phyloP scores from a whole-genome alignment of 2,329 filamentous ascomycete genomes.

The Fusarium piperis region DNA sequence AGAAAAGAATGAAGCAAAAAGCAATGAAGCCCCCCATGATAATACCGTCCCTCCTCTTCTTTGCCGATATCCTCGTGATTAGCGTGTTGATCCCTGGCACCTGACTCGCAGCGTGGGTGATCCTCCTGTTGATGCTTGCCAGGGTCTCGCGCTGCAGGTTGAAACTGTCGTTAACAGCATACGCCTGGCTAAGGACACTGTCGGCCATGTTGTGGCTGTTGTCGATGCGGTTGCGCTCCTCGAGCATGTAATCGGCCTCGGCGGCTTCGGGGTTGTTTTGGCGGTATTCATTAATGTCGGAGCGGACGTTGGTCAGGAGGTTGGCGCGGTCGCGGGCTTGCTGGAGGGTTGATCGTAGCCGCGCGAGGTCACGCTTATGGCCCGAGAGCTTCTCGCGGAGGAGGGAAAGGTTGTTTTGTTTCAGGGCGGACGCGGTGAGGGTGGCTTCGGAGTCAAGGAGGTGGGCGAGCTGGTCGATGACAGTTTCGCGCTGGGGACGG shows the following conservation, averaged over 20 bases:
- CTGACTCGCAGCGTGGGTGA: constrained; percentile 87
- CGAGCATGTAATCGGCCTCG: constrained; percentile 97
- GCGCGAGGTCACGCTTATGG: constrained; percentile 83
- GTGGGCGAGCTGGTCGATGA: constrained; percentile 84
- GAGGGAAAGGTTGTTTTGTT: constrained; percentile 93
- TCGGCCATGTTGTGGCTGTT: constrained; percentile 91
- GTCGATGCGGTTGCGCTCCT: constrained; percentile 86
- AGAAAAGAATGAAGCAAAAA: constrained; percentile 85
- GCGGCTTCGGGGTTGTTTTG: constrained; percentile 81
- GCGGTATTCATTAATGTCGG: constrained; percentile 91
- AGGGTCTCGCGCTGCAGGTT: constrained; percentile 86
- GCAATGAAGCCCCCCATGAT: constrained; percentile 93
- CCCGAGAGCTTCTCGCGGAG: constrained; percentile 90
- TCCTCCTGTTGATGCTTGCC: constrained; percentile 87
- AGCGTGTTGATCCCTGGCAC: constrained; percentile 93
- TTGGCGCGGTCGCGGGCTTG: constrained; percentile 89
- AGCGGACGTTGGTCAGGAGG: constrained; percentile 87
- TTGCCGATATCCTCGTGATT: constrained; percentile 91
- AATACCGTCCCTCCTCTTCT: constrained; percentile 93
- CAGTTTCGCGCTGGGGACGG: constrained; percentile 74
- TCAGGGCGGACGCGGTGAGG: constrained; percentile 89
- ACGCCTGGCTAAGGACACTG: constrained; percentile 91
- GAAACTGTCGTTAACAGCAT: constrained; percentile 95
- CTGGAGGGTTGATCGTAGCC: constrained; percentile 76
- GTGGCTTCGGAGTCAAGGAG: constrained; percentile 92